Base-by-base conservation (phyloP, 225 moss, liverwort and hornwort species). In the Marchantia paleacea region DNA sequence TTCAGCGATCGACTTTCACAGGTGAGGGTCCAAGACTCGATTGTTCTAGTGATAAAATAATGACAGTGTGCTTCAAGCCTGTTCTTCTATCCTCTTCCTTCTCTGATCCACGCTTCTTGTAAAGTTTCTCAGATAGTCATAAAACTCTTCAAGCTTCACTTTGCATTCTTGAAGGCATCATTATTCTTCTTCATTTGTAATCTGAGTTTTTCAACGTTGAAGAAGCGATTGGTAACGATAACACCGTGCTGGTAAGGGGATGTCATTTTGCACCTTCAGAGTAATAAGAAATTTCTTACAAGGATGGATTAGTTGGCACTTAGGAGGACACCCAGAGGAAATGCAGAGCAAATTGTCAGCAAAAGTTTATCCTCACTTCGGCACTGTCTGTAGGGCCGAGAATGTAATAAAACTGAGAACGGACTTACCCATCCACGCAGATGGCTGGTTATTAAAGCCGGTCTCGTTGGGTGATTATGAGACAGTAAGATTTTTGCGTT, bases 1-100 rank as follows among this genome's bases (percentile, higher is more conserved):
- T 97, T 81, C 78, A 92, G 97, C 70, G 97, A 97, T 73, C 94
- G 97, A 26, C 90, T 97, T 71, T 97, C 97, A 67, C 96, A 97
- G 90, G 94, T 88, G 53, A 66, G 60, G 69, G 57, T 19, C 57
- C 39, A 39, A n/a, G 39, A 5, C 5, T 39, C 39, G 2, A 2
- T 39, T 39, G 39, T 5, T 39, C 39, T 39, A 39, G 5, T 5
- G 39, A 39, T 39, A 5, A 39, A 39, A 39, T 39, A 5, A 39
- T 39, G 39, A 12, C 57, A 15, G 20, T 26, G 28, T 55, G 53
- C n/a, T 16, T 76, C 6, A 47, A 16, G 18, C 76, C 12, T 47
- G 50, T 10, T 24, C 6, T 10, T 24, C 6, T 63, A 31, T 61
- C n/a, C 77, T 76, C 30, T 20, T 47, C 30, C 9, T 60, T 76